These are phyloP conservation scores for Penicillium brevicompactum DNA, from an alignment of 2,329 filamentous ascomycete genomes.

Conservation along the genomic window DNA sequence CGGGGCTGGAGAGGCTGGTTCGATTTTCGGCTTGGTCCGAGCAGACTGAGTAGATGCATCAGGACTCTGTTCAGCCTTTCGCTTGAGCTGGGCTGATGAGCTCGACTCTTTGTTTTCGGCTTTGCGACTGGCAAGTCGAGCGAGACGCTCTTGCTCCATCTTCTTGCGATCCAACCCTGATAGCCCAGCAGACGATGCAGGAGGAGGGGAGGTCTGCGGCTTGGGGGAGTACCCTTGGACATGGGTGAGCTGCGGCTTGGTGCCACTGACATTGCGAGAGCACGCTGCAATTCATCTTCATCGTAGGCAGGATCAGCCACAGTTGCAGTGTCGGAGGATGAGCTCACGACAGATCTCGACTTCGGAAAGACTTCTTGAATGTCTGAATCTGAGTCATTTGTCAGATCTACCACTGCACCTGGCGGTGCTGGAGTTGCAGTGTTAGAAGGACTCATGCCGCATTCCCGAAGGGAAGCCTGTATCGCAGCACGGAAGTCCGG, in stretches of 20 bases:
- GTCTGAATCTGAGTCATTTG: slow-evolving; percentile 33
- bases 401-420: slow-evolving; percentile 35
- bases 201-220: not conserved
- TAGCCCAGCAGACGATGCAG: slow-evolving; percentile 23
- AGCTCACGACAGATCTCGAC: slow-evolving; percentile 29
- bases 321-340: slow-evolving; percentile 14
- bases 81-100: slow-evolving; percentile 23
- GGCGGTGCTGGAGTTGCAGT: not conserved
- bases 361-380: slow-evolving; percentile 28
- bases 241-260: slow-evolving; percentile 4
- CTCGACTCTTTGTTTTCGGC: slow-evolving; percentile 42
- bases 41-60: not conserved
- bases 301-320: slow-evolving; percentile 24
- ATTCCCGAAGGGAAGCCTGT: slow-evolving; percentile 25
- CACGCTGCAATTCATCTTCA: slow-evolving; percentile 40
- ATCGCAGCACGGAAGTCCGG: slow-evolving; percentile 24
- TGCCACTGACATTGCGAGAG: slow-evolving; percentile 39
- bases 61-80: not conserved
- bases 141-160: slow-evolving; percentile 84
- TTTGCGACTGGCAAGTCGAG: slow-evolving; percentile 64
- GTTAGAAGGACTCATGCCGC: not conserved
- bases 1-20: not conserved
- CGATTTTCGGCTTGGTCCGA: not conserved
- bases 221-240: not conserved
- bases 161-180: slow-evolving; percentile 70